Percentiles rank a stretch among this genome's conserved stretches.
phyloP scores from a whole-genome alignment of 345 rosid genomes.

The Carallia brachiata region DNA sequence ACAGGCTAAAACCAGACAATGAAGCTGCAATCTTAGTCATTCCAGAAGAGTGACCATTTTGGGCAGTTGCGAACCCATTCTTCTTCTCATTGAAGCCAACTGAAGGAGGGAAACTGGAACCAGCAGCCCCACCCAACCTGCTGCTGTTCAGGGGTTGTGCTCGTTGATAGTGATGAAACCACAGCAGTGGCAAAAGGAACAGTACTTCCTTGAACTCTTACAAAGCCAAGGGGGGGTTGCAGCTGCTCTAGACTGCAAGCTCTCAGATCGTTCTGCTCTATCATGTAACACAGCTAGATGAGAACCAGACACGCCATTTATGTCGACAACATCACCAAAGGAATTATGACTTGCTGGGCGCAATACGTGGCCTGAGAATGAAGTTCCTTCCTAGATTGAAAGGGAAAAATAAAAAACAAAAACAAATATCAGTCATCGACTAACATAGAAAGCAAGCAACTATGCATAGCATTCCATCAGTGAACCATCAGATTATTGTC shows the following conservation, averaged over 20 bases:
- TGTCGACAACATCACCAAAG: constrained; percentile 53
- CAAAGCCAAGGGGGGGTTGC: constrained; percentile 39
- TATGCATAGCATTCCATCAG: no score
- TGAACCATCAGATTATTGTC: no score
- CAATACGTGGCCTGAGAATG: constrained; percentile 50
- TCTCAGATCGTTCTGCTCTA: constrained; percentile 44
- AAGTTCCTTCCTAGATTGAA: constrained; percentile 74
- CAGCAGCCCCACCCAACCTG: constrained; percentile 50
- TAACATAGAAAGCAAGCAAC: no score
- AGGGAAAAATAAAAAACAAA: neutral
- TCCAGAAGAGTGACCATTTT: constrained; percentile 43
- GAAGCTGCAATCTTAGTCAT: constrained; percentile 49
- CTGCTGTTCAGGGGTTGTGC: constrained; percentile 66
- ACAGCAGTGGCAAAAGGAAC: constrained; percentile 44
- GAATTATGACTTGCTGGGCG: constrained; percentile 72
- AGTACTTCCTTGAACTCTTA: constrained; percentile 34
- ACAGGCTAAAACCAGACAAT: constrained; percentile 54
- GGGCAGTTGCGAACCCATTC: constrained; percentile 38
- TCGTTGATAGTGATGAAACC: constrained; percentile 65
- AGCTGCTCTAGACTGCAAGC: constrained; percentile 46
- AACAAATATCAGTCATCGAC: no score
- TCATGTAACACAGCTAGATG: constrained; percentile 38
- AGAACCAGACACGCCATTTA: constrained; percentile 34
- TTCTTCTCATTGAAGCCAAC: constrained; percentile 51
- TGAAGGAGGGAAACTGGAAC: constrained; percentile 64